Conservation (phyloP, 306 rosid genomes). For the Fagus crenata region DNA sequence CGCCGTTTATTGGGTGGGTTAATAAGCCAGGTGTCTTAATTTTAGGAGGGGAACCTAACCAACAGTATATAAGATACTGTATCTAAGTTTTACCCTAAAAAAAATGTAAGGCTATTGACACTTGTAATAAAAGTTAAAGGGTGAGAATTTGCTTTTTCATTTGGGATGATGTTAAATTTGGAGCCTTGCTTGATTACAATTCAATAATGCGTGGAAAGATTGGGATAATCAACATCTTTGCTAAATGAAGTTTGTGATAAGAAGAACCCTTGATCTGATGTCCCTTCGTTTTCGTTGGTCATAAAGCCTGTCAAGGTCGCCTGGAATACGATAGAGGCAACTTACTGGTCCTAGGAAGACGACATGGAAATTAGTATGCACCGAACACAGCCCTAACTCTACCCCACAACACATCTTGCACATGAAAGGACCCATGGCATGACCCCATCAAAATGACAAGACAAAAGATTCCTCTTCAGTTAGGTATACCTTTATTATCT, state of each 20-base stretch:
- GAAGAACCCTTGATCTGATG: no score
- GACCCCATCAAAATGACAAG: not conserved
- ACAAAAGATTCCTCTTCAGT: not conserved
- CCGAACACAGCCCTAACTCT: not conserved
- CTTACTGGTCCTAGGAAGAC: not conserved
- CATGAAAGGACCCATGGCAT: not conserved
- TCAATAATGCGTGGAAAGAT: not conserved
- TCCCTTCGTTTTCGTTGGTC: slow-evolving; percentile 8
- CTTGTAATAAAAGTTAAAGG: no score
- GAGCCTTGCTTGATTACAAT: not conserved
- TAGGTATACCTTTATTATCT: not conserved
- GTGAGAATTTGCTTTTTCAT: no score
- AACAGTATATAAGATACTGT: no score
- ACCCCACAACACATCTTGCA: not conserved
- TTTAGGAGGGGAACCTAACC: no score
- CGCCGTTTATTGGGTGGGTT: no score
- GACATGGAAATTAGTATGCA: not conserved
- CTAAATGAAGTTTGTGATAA: no score
- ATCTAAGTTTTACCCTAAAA: no score
- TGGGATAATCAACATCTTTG: no score
- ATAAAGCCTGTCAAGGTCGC: slow-evolving; percentile 21
- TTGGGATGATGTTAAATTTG: no score
- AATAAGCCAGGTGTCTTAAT: no score
- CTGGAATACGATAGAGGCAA: slow-evolving; percentile 14
- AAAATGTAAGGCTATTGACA: no score